Base-by-base conservation (phyloP, 768 basidiomycete genomes). In the Macrolepiota dolichaula region DNA sequence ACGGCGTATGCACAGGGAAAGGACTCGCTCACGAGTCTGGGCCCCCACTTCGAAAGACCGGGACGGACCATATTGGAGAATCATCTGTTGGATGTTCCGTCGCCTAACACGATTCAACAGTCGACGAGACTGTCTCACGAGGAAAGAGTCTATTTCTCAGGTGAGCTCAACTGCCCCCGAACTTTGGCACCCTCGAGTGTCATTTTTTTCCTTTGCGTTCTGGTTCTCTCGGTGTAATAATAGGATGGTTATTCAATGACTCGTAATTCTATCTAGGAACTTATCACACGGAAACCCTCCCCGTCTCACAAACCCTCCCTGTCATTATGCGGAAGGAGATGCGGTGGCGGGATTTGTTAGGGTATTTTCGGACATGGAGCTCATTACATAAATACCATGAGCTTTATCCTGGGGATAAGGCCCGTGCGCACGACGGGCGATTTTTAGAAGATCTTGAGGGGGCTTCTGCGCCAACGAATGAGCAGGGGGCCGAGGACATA, bases 41-140 rank as follows among this genome's bases (percentile, higher is more conserved):
- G 92, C 0, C 82, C 85, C 1, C 83, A 92, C 68, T 94, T 91
- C 82, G 82, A 94, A 65, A 85, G 88, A 32, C 92, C 93, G 0
- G 93, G 93, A 15, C 80, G 93, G 12, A 83, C 82, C 0, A 87
- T 93, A 63, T 79, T 94, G 24, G 87, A 91, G 59, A 79, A 79
- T 5, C 84, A 91, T 67, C 81, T 94, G 2, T 77, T 85, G 6
- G 84, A 85, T 29, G 80, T 94, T n/a, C 89, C 87, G 0, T 79
- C 81, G 46, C 83, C 87, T 2, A 66, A 65, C 0, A 62, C 65
- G 9, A 65, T 78, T 51, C 66, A 46, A 50, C 53, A 58, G 63
- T 38, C 52, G 17, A 44, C n/a, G 40, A 55, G 25, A 74, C 74
- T 4, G 71, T 68, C 38, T 69, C 69, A 0, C 77, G 84, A 55